A percentile compares a stretch with the other conserved stretches of the same genome.
phyloP scores from a whole-genome alignment of 225 moss, liverwort and hornwort species.

The Lunularia cruciata region DNA sequence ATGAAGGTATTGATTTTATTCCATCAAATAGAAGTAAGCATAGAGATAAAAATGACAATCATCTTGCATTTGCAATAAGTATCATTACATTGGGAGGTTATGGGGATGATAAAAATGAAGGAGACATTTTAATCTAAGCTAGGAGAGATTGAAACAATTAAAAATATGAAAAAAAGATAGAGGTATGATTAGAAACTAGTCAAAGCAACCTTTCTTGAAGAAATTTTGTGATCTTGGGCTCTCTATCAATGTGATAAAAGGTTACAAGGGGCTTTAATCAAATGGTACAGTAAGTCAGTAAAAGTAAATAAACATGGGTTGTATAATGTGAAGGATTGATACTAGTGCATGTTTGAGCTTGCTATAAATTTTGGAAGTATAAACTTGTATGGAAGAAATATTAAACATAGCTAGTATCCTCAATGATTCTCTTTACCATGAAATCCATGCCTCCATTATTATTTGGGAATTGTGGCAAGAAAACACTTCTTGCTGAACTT shows the following conservation, averaged over 20 bases:
- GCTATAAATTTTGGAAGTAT: constrained; percentile 61
- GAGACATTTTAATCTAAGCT: constrained; percentile 45
- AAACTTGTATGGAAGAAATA: constrained; percentile 47
- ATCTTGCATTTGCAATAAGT: constrained; percentile 38
- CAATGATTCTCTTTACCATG: constrained; percentile 51
- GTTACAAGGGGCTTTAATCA: constrained; percentile 29
- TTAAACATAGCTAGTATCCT: constrained; percentile 43
- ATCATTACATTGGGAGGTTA: constrained; percentile 53
- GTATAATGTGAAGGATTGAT: constrained; percentile 51
- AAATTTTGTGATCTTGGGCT: constrained; percentile 29
- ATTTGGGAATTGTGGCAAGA: constrained; percentile 37
- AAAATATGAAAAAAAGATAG: constrained; percentile 23
- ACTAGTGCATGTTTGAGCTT: constrained; percentile 41
- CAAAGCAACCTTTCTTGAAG: constrained; percentile 36
- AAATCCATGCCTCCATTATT: constrained; percentile 9
- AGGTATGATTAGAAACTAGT: constrained; percentile 32
- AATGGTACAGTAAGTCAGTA: constrained; percentile 39
- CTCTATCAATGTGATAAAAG: constrained; percentile 41
- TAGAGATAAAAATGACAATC: background rate
- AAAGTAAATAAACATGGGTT: constrained; percentile 62
- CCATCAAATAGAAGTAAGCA: constrained; percentile 11
- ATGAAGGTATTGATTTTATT: constrained; percentile 49
- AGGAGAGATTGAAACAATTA: constrained; percentile 46
- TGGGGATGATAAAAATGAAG: constrained; percentile 44
- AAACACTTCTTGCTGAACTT: constrained; percentile 56